A percentile compares a stretch with the other conserved stretches of the same genome.
Evolutionary conservation across 495 filamentous ascomycete species (phyloP).

Genomic region (Umbilicaria muhlenbergii): DNA sequence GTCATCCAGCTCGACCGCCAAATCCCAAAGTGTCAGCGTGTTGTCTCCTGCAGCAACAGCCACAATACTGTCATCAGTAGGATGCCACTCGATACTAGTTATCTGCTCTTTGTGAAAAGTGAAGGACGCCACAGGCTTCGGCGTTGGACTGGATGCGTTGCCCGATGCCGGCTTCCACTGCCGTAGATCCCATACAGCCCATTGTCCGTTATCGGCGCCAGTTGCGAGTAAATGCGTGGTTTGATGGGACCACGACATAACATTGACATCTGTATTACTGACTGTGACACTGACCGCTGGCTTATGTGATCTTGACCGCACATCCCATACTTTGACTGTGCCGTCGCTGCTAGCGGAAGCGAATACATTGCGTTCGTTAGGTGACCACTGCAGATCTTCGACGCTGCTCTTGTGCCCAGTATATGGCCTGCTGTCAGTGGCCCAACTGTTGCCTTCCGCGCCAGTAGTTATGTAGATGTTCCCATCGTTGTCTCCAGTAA

Average conservation of each 20-base stretch:
- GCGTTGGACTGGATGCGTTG: constrained; percentile 31
- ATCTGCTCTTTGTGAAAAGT: constrained; percentile 91
- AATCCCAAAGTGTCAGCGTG: constrained; percentile 90
- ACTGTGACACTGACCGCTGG: constrained; percentile 75
- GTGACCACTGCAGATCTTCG: constrained; percentile 94
- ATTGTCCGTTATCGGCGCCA: constrained; percentile 84
- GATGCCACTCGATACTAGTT: constrained; percentile 94
- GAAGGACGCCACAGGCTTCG: constrained; percentile 73
- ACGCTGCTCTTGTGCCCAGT: constrained; percentile 70
- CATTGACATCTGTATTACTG: constrained; percentile 78
- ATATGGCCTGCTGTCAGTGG: constrained; percentile 65
- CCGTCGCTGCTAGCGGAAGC: constrained; percentile 87
- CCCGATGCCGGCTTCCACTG: constrained; percentile 63
- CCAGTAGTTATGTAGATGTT: constrained; percentile 75
- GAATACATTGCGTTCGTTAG: constrained; percentile 80
- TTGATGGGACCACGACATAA: constrained; percentile 82
- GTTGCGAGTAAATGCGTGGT: constrained; percentile 81
- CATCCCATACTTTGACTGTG: constrained; percentile 89
- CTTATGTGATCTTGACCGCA: constrained; percentile 71
- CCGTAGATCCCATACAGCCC: constrained; percentile 91
- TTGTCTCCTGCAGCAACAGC: constrained; percentile 86
- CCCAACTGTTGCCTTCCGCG: constrained; percentile 75
- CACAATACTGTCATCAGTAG: constrained; percentile 86
- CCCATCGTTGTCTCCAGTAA: constrained; percentile 85
- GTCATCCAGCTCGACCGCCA: constrained; percentile 90